phyloP scores from a whole-genome alignment of 257 asterid species.

The Solanum commersonii region DNA sequence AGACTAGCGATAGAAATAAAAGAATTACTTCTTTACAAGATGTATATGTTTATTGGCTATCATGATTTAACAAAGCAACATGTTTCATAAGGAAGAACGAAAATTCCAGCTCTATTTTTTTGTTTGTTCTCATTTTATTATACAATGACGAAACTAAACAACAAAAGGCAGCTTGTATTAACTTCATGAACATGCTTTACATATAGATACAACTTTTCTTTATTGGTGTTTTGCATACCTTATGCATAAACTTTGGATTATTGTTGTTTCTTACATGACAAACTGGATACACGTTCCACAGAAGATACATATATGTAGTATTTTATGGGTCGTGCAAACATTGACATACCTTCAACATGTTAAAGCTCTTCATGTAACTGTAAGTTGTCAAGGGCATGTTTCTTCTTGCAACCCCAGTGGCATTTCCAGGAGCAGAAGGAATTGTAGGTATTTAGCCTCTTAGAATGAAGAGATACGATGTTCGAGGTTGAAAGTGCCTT shows the following conservation, averaged over 20 bases:
- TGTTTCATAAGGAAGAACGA: neutral
- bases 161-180: neutral
- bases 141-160: neutral
- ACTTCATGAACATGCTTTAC: neutral
- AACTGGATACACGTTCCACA: neutral
- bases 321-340: neutral
- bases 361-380: slow-evolving; percentile 47
- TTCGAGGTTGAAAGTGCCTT: slow-evolving; percentile 44
- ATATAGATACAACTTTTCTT: neutral
- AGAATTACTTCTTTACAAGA: neutral
- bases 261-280: neutral
- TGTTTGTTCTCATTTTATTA: neutral
- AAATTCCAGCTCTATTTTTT: no score
- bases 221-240: neutral
- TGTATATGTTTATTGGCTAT: neutral
- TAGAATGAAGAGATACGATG: slow-evolving; percentile 56
- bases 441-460: slow-evolving; percentile 45
- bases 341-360: neutral
- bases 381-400: slow-evolving; percentile 27
- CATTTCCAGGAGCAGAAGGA: slow-evolving; percentile 64
- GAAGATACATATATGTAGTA: neutral
- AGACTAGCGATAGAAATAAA: neutral
- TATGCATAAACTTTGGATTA: neutral
- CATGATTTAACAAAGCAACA: neutral
- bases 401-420: slow-evolving; percentile 82